A percentile compares a stretch with the other conserved stretches of the same genome.
These are phyloP conservation scores for Jaapia argillacea DNA, from an alignment of 768 basidiomycete genomes.

Conservation along the genomic window DNA sequence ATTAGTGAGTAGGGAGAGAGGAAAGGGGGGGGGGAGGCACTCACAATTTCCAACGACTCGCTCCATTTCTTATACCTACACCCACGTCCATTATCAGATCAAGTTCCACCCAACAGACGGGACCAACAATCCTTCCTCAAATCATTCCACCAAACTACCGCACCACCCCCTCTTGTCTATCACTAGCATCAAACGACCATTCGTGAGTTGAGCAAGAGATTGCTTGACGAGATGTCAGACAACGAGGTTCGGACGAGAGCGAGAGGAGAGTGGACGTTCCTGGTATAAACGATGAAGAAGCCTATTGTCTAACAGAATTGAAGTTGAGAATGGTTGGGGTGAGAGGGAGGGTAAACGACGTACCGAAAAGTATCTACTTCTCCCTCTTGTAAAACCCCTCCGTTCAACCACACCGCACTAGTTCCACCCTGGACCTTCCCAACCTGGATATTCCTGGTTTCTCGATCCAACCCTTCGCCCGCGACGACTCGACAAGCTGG, in stretches of 20 bases:
- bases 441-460: conserved; percentile 46
- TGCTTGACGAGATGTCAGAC: conserved; percentile 53
- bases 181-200: conserved; percentile 86
- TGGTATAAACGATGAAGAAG: conserved; percentile 63
- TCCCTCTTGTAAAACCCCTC: conserved; percentile 43
- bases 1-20: conserved; percentile 8
- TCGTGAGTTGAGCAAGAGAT: conserved; percentile 72
- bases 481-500: conserved; percentile 61
- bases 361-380: conserved; percentile 66
- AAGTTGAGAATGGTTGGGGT: background rate
- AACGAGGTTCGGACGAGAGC: conserved; percentile 55
- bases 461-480: conserved; percentile 37
- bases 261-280: conserved; percentile 55
- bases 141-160: conserved; percentile 87
- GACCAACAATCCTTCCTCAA: conserved; percentile 73
- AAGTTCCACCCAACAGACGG: no score
- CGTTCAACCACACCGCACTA: conserved; percentile 76
- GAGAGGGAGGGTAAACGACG: conserved; percentile 10
- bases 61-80: conserved; percentile 14
- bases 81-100: background rate
- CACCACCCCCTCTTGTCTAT: conserved; percentile 69
- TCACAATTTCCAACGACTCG: no score
- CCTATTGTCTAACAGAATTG: conserved; percentile 16
- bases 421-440: conserved; percentile 42
- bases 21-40: no score